Base-by-base conservation (phyloP, 768 basidiomycete species). In the Calocera viscosa region DNA sequence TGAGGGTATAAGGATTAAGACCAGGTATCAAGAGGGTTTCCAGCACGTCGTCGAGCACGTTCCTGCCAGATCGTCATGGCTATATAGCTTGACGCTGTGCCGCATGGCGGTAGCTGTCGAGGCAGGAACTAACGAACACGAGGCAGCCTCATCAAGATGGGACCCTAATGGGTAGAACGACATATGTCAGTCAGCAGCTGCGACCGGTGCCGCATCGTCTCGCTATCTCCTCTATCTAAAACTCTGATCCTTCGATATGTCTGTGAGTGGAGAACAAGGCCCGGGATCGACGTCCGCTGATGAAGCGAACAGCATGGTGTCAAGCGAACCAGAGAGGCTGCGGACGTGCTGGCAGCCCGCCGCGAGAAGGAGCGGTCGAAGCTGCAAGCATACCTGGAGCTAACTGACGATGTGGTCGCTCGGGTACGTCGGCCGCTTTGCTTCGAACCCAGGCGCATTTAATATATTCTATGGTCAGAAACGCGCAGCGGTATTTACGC, bases 351-450 rank as follows among this genome's bases (percentile, higher is more conserved):
- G n/a, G 86, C 83, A 64, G 87, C 86, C 1, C 85, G 81, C 75
- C 84, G 82, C 72, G 80, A 83, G 68, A 84, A 84, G 70, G 93
- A 96, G 71, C 82, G 79, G 69, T 80, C 84, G 22, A 89, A 89
- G 78, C 85, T 98, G 72, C 79, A 82, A 39, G 85, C 90, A 65
- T 95, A 91, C 76, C 81, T 86, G 14, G 77, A 81, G 16, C 73
- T 95, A 26, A 82, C 87, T 24, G 78, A 83, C 26, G 79, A 38
- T 14, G 35, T 5, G 5, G 7, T 38, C 35, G 35, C 35, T 38
- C 35, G 35, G 7, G 14, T 38, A 14, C 35, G 35, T 38, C 35
- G 7, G 35, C 35, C 14, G 35, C 35, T 38, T 5, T 14, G 5
- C 14, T 38, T 14, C 14, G 35, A 5, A 38, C 35, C 35, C 14